phyloP scores from a whole-genome alignment of 192 early-diverging fungal genomes.

The Mycoemilia scoparia region DNA sequence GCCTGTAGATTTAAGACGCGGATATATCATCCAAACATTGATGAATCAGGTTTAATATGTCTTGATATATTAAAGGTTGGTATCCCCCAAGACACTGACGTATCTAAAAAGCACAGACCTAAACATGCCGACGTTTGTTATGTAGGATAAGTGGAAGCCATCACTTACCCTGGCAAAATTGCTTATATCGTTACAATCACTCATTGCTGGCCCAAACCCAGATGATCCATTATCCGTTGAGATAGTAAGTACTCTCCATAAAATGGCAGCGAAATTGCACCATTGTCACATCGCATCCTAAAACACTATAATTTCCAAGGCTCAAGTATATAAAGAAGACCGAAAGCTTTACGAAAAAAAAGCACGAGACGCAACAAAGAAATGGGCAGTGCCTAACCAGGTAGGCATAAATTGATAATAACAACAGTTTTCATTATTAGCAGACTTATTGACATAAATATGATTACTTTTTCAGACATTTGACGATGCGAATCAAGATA shows the following conservation, averaged over 20 bases:
- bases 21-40: conserved; percentile 73
- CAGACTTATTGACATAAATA: too few species aligned
- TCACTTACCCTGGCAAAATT: conserved; percentile 42
- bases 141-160: conserved; percentile 48
- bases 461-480: too few species aligned
- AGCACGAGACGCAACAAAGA: conserved; percentile 1
- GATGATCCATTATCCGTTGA: conserved; percentile 57
- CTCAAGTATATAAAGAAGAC: neutral
- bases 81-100: neutral
- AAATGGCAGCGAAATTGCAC: conserved; percentile 18
- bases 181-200: conserved; percentile 32
- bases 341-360: neutral
- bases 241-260: too few species aligned
- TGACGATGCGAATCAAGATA: too few species aligned
- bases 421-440: too few species aligned
- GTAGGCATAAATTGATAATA: too few species aligned
- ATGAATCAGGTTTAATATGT: conserved; percentile 58
- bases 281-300: conserved; percentile 8
- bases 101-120: too few species aligned
- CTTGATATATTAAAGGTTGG: conserved; percentile 45
- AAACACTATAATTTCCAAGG: conserved; percentile 1
- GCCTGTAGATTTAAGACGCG: conserved; percentile 46
- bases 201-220: conserved; percentile 50
- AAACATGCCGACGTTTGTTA: too few species aligned
- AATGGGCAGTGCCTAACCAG: too few species aligned